These are phyloP conservation scores for Debaryomyces robertsiae DNA, from an alignment of 1,139 yeast species.

Conservation along the genomic window DNA sequence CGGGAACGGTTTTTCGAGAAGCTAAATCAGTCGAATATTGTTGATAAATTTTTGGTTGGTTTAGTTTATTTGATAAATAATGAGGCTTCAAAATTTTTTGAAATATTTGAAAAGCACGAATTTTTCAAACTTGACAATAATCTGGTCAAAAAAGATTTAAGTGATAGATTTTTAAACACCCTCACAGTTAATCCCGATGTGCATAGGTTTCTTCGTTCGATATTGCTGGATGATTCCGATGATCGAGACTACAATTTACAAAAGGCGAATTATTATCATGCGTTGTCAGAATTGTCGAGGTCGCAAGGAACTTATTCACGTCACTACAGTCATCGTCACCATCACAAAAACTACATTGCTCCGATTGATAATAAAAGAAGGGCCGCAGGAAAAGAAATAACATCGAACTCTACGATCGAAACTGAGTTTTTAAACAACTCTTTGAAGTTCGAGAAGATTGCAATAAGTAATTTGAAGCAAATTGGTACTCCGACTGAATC, in stretches of 20 bases:
- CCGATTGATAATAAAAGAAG: conserved; percentile 6
- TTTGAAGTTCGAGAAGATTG: conserved; percentile 34
- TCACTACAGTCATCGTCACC: conserved; percentile 5
- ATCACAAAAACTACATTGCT: conserved; percentile 10
- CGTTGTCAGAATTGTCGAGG: conserved; percentile 34
- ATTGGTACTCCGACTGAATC: conserved; percentile 6
- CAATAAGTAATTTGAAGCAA: conserved; percentile 27
- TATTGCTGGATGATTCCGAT: conserved; percentile 19
- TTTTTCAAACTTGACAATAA: conserved; percentile 19
- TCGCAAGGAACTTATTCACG: conserved; percentile 18
- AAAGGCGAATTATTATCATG: conserved; percentile 38
- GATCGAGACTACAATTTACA: conserved; percentile 1
- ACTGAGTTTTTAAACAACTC: conserved; percentile 27
- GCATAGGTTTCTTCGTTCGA: conserved; percentile 23
- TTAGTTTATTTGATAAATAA: conserved; percentile 35
- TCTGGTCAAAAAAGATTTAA: conserved; percentile 12
- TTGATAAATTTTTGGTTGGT: conserved; percentile 38
- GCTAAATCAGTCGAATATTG: conserved; percentile 19
- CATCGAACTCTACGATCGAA: conserved; percentile 14
- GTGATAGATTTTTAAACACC: conserved; percentile 22
- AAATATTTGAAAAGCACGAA: conserved; percentile 24
- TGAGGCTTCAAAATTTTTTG: conserved; percentile 27
- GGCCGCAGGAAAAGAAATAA: background rate
- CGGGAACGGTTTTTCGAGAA: conserved; percentile 25
- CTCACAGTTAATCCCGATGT: conserved; percentile 21